These are phyloP conservation scores for Oryza nivara DNA, from an alignment of 176 grass and related monocot species.

Conservation along the genomic window DNA sequence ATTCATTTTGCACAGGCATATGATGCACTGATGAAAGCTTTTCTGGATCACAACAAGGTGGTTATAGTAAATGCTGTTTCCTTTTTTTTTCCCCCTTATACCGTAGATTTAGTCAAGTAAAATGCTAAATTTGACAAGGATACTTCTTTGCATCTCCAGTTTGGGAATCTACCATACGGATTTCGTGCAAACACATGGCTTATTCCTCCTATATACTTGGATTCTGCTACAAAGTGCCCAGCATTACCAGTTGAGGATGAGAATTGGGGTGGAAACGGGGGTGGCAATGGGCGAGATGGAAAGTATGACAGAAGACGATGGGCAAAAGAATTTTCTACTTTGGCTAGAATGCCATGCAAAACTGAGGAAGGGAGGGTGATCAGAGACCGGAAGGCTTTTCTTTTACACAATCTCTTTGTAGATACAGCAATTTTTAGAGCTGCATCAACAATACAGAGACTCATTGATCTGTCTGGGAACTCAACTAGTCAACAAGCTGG, in stretches of 20 bases:
- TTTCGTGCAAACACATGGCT: constrained; percentile 99
- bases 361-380: constrained; percentile 88
- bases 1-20: constrained; percentile 65
- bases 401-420: constrained; percentile 88
- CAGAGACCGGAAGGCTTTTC: constrained; percentile 95
- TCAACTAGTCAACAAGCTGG: constrained; percentile 18
- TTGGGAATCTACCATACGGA: constrained; percentile 97
- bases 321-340: constrained; percentile 81
- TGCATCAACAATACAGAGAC: constrained; percentile 53
- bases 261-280: constrained; percentile 84
- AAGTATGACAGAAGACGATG: constrained; percentile 67
- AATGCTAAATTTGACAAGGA: constrained; percentile 14
- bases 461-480: constrained; percentile 47
- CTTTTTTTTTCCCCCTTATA: constrained; percentile 21
- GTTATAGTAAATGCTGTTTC: constrained; percentile 21
- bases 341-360: constrained; percentile 78
- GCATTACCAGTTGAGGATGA: constrained; percentile 80
- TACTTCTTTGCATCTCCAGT: constrained; percentile 56
- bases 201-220: constrained; percentile 72
- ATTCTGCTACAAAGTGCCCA: constrained; percentile 53
- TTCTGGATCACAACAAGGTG: constrained; percentile 96
- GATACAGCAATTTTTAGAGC: constrained; percentile 92
- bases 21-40: constrained; percentile 82
- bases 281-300: constrained; percentile 65
- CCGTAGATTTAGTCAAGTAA: not conserved